Conservation (phyloP, 2,329 filamentous ascomycete species). For the Setomelanomma holmii region DNA sequence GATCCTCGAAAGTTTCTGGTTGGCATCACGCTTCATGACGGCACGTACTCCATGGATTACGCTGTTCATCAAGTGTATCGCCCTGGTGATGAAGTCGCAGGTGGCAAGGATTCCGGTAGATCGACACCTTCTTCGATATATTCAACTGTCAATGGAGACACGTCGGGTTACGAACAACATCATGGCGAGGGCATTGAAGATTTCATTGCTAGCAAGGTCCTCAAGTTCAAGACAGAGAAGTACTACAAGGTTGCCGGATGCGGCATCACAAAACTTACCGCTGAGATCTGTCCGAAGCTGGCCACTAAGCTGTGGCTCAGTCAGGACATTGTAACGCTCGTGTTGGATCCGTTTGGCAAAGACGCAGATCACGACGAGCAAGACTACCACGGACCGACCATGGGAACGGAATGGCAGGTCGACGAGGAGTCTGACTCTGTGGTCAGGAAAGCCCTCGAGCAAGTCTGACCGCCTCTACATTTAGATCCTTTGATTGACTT, state of each 20-base stretch:
- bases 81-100: neutral
- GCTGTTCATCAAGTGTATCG: constrained; percentile 36
- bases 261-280: constrained; percentile 69
- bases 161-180: neutral
- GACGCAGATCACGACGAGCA: neutral
- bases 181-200: constrained; percentile 55
- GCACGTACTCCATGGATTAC: constrained; percentile 77
- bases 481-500: neutral
- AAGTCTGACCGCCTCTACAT: neutral
- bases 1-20: constrained; percentile 54
- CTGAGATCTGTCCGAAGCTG: constrained; percentile 67
- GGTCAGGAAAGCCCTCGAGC: constrained; percentile 69
- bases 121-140: too few species aligned
- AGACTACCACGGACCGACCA: neutral
- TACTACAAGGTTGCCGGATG: constrained; percentile 77
- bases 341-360: constrained; percentile 54
- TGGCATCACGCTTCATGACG: constrained; percentile 72
- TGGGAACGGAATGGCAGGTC: constrained; percentile 55
- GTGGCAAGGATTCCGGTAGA: too few species aligned
- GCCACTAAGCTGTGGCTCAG: constrained; percentile 77
- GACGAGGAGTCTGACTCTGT: constrained; percentile 85
- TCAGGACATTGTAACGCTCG: constrained; percentile 76
- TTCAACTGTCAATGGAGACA: neutral
- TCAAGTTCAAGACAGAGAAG: constrained; percentile 69
- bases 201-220: constrained; percentile 64